Percentiles rank a stretch among this genome's conserved stretches.
These are phyloP conservation scores for Oryza nivara DNA, from an alignment of 176 grass and related monocot genomes.

Conservation along the genomic window DNA sequence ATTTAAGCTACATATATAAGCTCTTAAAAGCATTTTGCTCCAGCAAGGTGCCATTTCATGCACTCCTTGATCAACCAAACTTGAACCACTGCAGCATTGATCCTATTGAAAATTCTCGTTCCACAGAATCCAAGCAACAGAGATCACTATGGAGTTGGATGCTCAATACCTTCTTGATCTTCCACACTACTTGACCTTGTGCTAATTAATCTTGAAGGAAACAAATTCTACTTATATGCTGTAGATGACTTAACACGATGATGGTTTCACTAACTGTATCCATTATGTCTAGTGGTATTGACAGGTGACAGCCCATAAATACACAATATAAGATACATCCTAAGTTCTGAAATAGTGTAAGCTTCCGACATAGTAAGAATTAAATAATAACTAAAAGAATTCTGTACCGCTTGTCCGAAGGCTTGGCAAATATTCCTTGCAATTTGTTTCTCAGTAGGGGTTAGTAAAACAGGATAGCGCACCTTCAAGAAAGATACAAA, in stretches of 20 bases:
- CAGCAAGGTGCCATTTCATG: background rate
- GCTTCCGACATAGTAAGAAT: conserved; percentile 10
- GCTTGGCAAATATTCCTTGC: conserved; percentile 85
- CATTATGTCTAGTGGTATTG: conserved; percentile 1
- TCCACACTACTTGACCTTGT: background rate
- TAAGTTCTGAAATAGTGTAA: conserved; percentile 10
- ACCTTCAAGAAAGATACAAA: conserved; percentile 63
- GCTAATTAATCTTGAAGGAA: conserved; percentile 1
- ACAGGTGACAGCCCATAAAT: conserved; percentile 12
- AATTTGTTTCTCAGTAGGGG: conserved; percentile 93
- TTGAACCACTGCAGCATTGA: background rate
- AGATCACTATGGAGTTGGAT: background rate
- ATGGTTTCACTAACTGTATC: conserved; percentile 23
- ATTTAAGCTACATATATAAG: too few relatives aligned
- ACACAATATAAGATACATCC: background rate
- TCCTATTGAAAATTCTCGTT: background rate
- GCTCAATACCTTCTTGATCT: background rate
- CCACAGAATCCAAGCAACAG: background rate
- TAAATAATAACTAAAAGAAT: background rate
- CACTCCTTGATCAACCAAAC: background rate
- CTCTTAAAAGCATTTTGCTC: background rate
- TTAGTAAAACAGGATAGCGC: conserved; percentile 90
- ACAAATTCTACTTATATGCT: conserved; percentile 24
- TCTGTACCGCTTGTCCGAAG: conserved; percentile 89
- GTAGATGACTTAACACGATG: background rate